Conservation (phyloP, 1,139 yeast species). For the Lodderomyces jiufengensis region DNA sequence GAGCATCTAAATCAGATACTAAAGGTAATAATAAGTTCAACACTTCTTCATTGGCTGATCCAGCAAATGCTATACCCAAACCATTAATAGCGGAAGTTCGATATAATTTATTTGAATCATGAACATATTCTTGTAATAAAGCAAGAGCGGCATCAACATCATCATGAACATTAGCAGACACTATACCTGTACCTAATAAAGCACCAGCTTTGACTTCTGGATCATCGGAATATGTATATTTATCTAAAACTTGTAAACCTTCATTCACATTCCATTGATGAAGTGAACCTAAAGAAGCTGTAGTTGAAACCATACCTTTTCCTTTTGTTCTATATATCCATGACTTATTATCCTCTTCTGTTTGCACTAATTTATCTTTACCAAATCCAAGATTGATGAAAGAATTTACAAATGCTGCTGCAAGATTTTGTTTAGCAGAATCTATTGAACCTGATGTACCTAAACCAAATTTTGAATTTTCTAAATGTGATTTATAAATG, state of each 20-base stretch:
- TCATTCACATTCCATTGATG: conserved; percentile 90
- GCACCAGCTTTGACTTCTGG: conserved; percentile 96
- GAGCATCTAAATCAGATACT: conserved; percentile 71
- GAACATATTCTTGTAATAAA: conserved; percentile 75
- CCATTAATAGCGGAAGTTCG: conserved; percentile 86
- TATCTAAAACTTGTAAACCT: conserved; percentile 87
- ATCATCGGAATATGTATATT: conserved; percentile 81
- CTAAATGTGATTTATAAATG: conserved; percentile 86
- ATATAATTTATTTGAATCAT: conserved; percentile 46
- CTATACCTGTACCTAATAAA: conserved; percentile 88
- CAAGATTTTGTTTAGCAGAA: conserved; percentile 93
- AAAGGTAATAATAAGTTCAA: conserved; percentile 77
- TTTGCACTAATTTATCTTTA: conserved; percentile 74
- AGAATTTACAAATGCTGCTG: conserved; percentile 91
- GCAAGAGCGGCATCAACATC: conserved; percentile 93
- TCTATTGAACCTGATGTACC: conserved; percentile 70
- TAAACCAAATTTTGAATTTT: conserved; percentile 55
- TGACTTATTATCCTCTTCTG: conserved; percentile 65
- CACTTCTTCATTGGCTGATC: conserved; percentile 84
- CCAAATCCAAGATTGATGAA: conserved; percentile 91
- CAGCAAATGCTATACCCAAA: conserved; percentile 92
- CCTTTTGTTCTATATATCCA: conserved; percentile 95
- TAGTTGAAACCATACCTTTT: conserved; percentile 88
- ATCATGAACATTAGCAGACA: conserved; percentile 93
- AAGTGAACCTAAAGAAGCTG: conserved; percentile 88